Percentiles rank a stretch among this genome's conserved stretches.
phyloP scores from a whole-genome alignment of 1,284 basidiomycete species.

The Pascua guehoae region DNA sequence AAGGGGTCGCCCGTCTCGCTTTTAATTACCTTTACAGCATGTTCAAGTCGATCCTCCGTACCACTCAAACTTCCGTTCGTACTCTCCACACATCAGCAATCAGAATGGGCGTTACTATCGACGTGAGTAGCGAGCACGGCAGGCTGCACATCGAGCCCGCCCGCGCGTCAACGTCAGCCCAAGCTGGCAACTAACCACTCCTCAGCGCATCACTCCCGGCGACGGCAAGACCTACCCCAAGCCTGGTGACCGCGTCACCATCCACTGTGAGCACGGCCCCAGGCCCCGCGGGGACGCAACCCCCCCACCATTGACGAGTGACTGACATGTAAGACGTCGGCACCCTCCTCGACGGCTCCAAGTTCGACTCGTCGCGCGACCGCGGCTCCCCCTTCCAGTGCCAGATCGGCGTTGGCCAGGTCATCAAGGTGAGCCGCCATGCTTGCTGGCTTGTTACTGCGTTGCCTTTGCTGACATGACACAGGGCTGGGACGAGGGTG shows the following conservation, averaged over 20 bases:
- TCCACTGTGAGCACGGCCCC: constrained; percentile 44
- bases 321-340: constrained; percentile 41
- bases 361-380: constrained; percentile 52
- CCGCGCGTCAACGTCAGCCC: neutral
- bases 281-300: neutral
- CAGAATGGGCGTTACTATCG: constrained; percentile 50
- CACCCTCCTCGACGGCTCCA: constrained; percentile 49
- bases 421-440: constrained; percentile 57
- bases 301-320: neutral
- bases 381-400: constrained; percentile 63
- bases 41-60: constrained; percentile 15
- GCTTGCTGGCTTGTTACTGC: too few species aligned
- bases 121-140: constrained; percentile 26
- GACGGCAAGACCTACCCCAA: constrained; percentile 51
- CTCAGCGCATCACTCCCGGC: constrained; percentile 43
- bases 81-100: constrained; percentile 38
- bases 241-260: constrained; percentile 41
- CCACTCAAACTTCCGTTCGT: constrained; percentile 21
- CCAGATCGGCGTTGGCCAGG: constrained; percentile 68
- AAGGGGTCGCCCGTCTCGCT: neutral
- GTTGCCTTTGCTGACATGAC: constrained; percentile 20
- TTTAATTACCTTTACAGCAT: constrained; percentile 1
- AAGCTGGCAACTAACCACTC: neutral
- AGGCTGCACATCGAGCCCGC: neutral
- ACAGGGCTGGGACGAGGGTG: constrained; percentile 79